Conservation (phyloP, 228 moss, liverwort and hornwort species). For the Sphagnum fallax region DNA sequence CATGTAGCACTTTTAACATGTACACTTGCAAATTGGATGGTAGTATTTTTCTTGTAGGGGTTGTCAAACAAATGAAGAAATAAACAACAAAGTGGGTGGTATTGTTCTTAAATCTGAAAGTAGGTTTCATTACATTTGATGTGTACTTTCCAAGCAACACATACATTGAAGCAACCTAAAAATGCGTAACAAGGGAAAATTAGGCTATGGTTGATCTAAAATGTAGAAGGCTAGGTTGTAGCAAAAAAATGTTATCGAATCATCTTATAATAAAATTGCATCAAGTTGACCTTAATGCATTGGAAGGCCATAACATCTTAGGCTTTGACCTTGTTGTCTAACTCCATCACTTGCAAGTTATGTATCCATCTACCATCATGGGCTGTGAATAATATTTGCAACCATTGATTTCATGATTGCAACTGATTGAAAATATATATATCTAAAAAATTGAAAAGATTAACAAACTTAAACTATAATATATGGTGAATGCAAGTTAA, state of each 20-base stretch:
- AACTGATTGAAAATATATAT: too few relatives aligned
- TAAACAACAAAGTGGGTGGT: constrained; percentile 55
- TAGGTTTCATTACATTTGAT: constrained; percentile 31
- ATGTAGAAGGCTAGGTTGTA: constrained; percentile 21
- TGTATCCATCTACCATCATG: too few relatives aligned
- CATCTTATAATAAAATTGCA: constrained; percentile 88
- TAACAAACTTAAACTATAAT: neutral
- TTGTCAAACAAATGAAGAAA: constrained; percentile 62
- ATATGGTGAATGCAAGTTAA: constrained; percentile 22
- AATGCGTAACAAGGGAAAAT: neutral
- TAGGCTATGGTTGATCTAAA: neutral
- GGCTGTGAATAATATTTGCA: too few relatives aligned
- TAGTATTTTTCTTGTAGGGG: constrained; percentile 85
- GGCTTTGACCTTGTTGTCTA: constrained; percentile 97
- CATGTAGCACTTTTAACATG: constrained; percentile 64
- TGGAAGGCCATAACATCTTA: constrained; percentile 96
- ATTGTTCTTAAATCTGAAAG: constrained; percentile 63
- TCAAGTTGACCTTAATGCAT: constrained; percentile 91
- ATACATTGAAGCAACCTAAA: neutral
- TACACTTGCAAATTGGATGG: constrained; percentile 90
- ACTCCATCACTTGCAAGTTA: constrained; percentile 90
- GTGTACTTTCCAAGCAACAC: too few relatives aligned
- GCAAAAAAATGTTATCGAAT: constrained; percentile 89
- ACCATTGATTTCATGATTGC: too few relatives aligned
- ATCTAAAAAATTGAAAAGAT: too few relatives aligned